Conservation (phyloP, 257 asterid species). For the Solanum bulbocastanum region DNA sequence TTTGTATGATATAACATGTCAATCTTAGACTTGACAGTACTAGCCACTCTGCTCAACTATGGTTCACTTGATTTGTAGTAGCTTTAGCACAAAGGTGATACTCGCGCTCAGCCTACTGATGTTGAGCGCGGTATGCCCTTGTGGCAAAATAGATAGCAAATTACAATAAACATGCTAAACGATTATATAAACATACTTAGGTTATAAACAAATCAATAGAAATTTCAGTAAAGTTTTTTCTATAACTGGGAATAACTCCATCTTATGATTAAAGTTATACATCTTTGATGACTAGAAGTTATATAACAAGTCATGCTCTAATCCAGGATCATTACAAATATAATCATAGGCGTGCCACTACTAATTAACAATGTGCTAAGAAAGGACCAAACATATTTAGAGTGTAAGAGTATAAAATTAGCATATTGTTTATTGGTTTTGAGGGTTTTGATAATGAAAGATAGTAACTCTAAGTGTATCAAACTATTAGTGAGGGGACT, state of each 20-base stretch:
- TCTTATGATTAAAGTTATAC: neutral
- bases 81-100: too few relatives aligned
- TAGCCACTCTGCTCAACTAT: neutral
- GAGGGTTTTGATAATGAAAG: neutral
- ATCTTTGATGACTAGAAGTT: neutral
- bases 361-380: neutral
- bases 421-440: neutral
- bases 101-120: too few relatives aligned
- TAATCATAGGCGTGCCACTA: neutral
- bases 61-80: too few relatives aligned
- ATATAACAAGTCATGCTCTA: neutral
- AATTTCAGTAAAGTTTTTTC: neutral
- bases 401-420: neutral
- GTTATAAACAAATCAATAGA: neutral
- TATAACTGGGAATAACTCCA: neutral
- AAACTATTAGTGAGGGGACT: too few relatives aligned
- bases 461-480: neutral
- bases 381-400: neutral
- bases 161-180: too few relatives aligned
- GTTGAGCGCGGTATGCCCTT: neutral
- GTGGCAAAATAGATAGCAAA: neutral
- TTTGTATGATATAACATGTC: neutral
- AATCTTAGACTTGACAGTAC: neutral
- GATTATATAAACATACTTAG: too few relatives aligned
- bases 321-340: neutral